Evolutionary conservation across 2,329 filamentous ascomycete genomes (phyloP), one percentile per base, ranked within the genome.

Genomic region (Phyllosticta ampelicida): DNA sequence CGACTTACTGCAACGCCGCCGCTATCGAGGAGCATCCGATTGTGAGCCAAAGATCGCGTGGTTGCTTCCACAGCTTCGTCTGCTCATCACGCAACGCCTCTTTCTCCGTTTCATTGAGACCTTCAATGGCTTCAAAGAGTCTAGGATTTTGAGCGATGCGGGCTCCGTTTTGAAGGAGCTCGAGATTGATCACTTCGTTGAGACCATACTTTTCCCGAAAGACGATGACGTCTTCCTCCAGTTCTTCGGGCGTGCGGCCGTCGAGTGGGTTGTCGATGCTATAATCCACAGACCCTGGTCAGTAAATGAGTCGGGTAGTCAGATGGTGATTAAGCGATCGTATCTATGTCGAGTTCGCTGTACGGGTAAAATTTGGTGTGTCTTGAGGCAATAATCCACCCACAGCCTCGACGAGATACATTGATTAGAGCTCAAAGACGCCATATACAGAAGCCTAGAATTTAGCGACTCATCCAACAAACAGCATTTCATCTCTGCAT

Each of bases 101-200:
- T 60, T 84, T 80, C 66, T 87, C 86, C 0, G 76, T 74, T n/a
- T 84, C 78, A 56, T 77, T 73, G 1, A 91, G 77, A 10, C 81
- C 79, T 53, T 80, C 74, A 56, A 90, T 78, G 29, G 78, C 74
- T 60, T 88, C 85, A 67, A 80, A 87, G 23, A 77, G 76, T 5
- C 74, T 73, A 0, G 86, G 86, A 63, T 86, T 83, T 68, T 89
- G 86, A 2, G 88, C 88, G 19, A 90, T 80, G 13, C 92, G 76
- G 2, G 87, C 88, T 26, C 86, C 88, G 65, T 85, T 86, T 55
- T 80, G 77, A 54, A 90, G 76, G 13, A 86, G 67, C 4, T 75
- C 71, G 1, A 82, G 72, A 62, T 86, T 78, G 55, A 58, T 36
- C 19, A 48, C n/a, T 8, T 85, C 80, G 1, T 73, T 70, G 18